Base-by-base conservation (phyloP, 306 rosid species). In the Cicer bijugum region DNA sequence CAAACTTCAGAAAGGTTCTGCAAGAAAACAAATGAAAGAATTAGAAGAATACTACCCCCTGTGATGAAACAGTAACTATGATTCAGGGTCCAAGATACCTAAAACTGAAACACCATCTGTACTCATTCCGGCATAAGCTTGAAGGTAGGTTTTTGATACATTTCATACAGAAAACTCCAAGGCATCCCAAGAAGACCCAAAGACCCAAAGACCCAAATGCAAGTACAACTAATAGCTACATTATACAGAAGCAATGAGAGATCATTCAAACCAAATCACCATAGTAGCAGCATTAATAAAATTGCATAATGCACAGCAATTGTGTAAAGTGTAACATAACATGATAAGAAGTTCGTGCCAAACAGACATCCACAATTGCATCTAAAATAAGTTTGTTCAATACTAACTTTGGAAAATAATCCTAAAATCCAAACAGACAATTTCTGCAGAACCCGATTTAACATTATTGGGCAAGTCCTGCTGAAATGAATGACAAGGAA, bases 121-220 rank as follows among this genome's bases (percentile, higher is more conserved):
- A 59, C 65, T 59, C 43, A 12, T 59, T 59, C 65, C 7, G 9
- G 33, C 43, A 33, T 28, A 59, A 33, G 65, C 16, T 59, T 19
- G 10, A 33, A 33, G 16, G 43, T 28, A n/a, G 10, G 9, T 11
- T 59, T 58, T 58, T 28, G 15, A 23, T 58, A 12, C 40, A 58
- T 28, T 59, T 59, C 43, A 59, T 57, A 59, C 10, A 33, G 43
- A 33, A 12, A 59, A 59, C 19, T 33, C 16, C 43, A 8, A 59
- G 11, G 35, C 65, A 59, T 59, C 43, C 10, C 42, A 12, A 58
- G 42, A 58, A 58, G 10, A 58, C 16, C 64, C 16, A 58, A 58
- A 15, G n/a, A n/a, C n/a, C n/a, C n/a, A n/a, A 58, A 58, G 10
- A 58, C 16, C 64, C 16, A 58, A 58, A 15, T 28, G 65, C 10